These are phyloP conservation scores for Pochonia chlamydosporia DNA, from an alignment of 2,329 filamentous ascomycete species.

Conservation along the genomic window DNA sequence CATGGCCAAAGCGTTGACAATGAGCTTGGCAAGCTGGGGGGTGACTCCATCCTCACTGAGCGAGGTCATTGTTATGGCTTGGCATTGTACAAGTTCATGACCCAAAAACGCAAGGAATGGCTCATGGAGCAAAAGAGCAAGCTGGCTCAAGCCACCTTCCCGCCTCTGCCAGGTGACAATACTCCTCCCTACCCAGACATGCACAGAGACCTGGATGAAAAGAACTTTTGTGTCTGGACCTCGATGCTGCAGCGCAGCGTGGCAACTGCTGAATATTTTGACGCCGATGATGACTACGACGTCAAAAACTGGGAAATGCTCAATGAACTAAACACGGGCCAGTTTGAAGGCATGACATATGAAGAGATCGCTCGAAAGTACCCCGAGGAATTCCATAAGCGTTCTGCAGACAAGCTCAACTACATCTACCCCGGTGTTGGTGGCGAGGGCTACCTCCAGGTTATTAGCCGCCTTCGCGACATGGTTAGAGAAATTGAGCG, in stretches of 20 bases:
- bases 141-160: slow-evolving; percentile 71
- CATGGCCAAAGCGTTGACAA: slow-evolving; percentile 93
- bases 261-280: slow-evolving; percentile 83
- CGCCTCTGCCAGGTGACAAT: slow-evolving; percentile 83
- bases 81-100: slow-evolving; percentile 79
- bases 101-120: slow-evolving; percentile 74
- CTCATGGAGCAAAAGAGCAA: slow-evolving; percentile 75
- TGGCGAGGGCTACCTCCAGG: slow-evolving; percentile 92
- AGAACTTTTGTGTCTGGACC: slow-evolving; percentile 97
- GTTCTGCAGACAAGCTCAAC: slow-evolving; percentile 80
- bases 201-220: slow-evolving; percentile 62
- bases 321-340: slow-evolving; percentile 89
- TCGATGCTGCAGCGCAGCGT: slow-evolving; percentile 91
- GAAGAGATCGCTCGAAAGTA: slow-evolving; percentile 76
- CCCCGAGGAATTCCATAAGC: slow-evolving; percentile 74
- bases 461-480: slow-evolving; percentile 89
- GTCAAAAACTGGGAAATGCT: slow-evolving; percentile 98
- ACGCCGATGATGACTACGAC: slow-evolving; percentile 87
- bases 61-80: slow-evolving; percentile 74
- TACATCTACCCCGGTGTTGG: slow-evolving; percentile 96
- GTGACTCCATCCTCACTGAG: slow-evolving; percentile 77
- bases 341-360: slow-evolving; percentile 94
- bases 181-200: slow-evolving; percentile 93
- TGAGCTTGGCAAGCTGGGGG: slow-evolving; percentile 79
- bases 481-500: slow-evolving; percentile 97